Evolutionary conservation across 2,329 filamentous ascomycete genomes (phyloP), one percentile per base, ranked within the genome.

Genomic region (Claviceps pazoutovae): DNA sequence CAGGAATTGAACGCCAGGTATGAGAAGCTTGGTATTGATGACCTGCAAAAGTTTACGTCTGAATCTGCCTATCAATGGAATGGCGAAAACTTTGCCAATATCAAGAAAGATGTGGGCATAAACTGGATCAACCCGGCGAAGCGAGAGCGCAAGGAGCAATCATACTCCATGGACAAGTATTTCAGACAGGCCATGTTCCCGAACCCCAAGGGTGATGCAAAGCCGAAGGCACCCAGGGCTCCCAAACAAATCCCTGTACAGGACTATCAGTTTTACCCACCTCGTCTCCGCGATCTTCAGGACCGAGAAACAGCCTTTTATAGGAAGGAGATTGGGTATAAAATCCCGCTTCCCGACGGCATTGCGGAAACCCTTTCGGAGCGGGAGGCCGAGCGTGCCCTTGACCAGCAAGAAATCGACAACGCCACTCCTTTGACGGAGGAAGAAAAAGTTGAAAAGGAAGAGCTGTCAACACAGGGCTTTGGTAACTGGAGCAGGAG

Each of bases 11-110:
- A 89, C 64, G 84, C 87, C 58, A 91, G 89, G 68, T 98, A 97
- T 61, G 93, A 97, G 66, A 95, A 95, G 65, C 82, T 98, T 42
- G 93, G 94, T 57, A 86, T 98, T 34, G 93, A 98, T 65, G 93
- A 98, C 59, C 71, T 98, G 44, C 93, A 98, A 65, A 97, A 97
- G 64, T 98, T 98, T 68, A 93, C 86, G 1, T 96, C 91, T 0
- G 93, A 98, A 61, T 95, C 88, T 51, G 90, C 94, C 0, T 98
- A 98, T 62, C 93, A 97, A 64, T 98, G 94, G 94, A 98, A 98
- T 57, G 93, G 93, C 46, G 84, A 97, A 69, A 91, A 91, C 61
- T 98, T 98, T 66, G 87, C 89, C 50, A 87, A 86, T 53, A 80
- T 84, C 64, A 94, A 94, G 71, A 95, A 94, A 67, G 88, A 95